Percentiles rank a stretch among this genome's conserved stretches.
These are phyloP conservation scores for Boletus patriciae DNA, from an alignment of 768 basidiomycete genomes.

Conservation along the genomic window DNA sequence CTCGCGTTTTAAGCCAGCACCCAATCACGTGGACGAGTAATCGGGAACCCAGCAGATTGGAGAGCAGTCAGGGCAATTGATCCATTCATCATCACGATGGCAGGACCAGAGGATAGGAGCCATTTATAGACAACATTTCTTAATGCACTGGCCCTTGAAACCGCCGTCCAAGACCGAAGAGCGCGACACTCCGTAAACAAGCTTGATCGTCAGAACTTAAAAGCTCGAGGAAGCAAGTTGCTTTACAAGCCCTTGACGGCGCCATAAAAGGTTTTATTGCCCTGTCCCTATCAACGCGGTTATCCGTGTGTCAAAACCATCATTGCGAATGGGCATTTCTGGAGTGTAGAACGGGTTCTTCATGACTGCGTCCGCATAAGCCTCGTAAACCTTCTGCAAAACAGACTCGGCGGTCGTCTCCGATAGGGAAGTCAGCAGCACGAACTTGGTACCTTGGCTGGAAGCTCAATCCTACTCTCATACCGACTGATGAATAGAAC, in stretches of 20 bases:
- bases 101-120: background rate
- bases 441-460: slow-evolving; percentile 86
- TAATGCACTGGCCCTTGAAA: background rate
- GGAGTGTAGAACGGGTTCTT: slow-evolving; percentile 99
- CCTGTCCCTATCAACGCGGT: slow-evolving; percentile 54
- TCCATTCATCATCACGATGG: background rate
- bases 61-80: background rate
- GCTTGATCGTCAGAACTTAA: background rate
- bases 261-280: slow-evolving; percentile 16
- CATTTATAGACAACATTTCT: background rate
- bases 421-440: slow-evolving; percentile 79
- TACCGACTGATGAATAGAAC: background rate
- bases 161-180: background rate
- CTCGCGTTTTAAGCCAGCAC: slow-evolving; percentile 13
- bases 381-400: slow-evolving; percentile 87
- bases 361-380: slow-evolving; percentile 94
- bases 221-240: background rate
- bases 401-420: slow-evolving; percentile 69
- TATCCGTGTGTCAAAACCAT: slow-evolving; percentile 80
- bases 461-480: background rate
- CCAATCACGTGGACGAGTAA: slow-evolving; percentile 22
- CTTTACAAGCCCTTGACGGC: background rate
- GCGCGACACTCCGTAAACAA: background rate
- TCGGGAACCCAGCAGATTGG: background rate
- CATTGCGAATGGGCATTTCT: slow-evolving; percentile 98